Evolutionary conservation across 2,329 filamentous ascomycete species (phyloP).

Genomic region (Ceratocystis harringtonii): DNA sequence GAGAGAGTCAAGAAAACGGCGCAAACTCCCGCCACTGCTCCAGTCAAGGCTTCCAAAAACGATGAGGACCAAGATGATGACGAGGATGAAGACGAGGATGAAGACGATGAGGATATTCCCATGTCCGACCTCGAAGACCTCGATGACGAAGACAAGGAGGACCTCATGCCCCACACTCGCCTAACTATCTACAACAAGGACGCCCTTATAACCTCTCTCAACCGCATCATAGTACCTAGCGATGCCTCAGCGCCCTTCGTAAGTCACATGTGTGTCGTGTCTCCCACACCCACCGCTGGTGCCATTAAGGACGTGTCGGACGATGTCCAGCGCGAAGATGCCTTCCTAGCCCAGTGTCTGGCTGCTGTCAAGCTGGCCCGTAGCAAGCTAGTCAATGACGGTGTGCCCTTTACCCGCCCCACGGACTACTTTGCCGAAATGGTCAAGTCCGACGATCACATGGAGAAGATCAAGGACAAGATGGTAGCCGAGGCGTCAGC

Average conservation of each 20-base stretch:
- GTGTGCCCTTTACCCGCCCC: slow-evolving; percentile 72
- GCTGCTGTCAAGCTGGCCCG: slow-evolving; percentile 63
- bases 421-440: slow-evolving; percentile 98
- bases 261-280: slow-evolving; percentile 63
- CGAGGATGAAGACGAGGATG: slow-evolving; percentile 49
- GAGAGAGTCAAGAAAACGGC: slow-evolving; percentile 32
- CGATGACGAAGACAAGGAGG: slow-evolving; percentile 66
- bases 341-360: slow-evolving; percentile 82
- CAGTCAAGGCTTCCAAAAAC: slow-evolving; percentile 22
- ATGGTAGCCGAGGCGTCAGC: slow-evolving; percentile 78
- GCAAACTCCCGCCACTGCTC: slow-evolving; percentile 24
- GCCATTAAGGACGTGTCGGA: slow-evolving; percentile 74
- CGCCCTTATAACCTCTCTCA: slow-evolving; percentile 65
- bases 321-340: slow-evolving; percentile 79
- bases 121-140: slow-evolving; percentile 73
- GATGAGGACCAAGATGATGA: too few species aligned
- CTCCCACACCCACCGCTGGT: slow-evolving; percentile 45
- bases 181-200: slow-evolving; percentile 95
- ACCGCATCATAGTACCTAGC: slow-evolving; percentile 57
- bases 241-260: slow-evolving; percentile 59
- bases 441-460: slow-evolving; percentile 96
- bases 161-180: slow-evolving; percentile 77
- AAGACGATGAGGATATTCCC: slow-evolving; percentile 75
- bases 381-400: slow-evolving; percentile 61
- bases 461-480: slow-evolving; percentile 92